Evolutionary conservation across 177 flowering plant species (phyloP).

Genomic region (Vitis hybrid): DNA sequence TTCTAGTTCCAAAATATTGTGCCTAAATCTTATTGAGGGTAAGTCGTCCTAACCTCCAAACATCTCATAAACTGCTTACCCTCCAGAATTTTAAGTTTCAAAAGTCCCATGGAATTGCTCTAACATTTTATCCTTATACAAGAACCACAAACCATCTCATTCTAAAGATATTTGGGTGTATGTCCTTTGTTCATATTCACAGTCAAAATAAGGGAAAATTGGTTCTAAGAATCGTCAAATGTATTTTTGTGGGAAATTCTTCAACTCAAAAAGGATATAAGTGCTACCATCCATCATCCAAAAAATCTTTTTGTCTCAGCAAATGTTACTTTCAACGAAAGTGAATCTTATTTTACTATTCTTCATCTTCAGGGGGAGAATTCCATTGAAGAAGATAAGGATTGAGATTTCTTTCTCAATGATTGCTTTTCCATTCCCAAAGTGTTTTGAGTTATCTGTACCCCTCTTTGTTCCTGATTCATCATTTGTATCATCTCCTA

Average conservation of each 20-base stretch:
- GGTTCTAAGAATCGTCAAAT: neutral
- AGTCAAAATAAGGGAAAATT: neutral
- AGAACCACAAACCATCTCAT: neutral
- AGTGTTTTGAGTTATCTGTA: no score
- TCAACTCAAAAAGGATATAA: conserved; percentile 8
- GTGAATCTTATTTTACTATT: neutral
- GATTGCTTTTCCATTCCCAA: no score
- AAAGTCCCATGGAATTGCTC: conserved; percentile 2
- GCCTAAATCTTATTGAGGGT: no score
- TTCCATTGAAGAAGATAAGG: no score
- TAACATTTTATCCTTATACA: neutral
- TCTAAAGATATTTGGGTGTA: conserved; percentile 5
- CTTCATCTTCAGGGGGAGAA: neutral
- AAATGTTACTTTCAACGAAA: no score
- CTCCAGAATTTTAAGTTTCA: neutral
- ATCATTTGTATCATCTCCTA: no score
- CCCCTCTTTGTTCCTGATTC: no score
- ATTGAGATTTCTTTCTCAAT: no score
- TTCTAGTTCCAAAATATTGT: no score
- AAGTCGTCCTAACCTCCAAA: no score
- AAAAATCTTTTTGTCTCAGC: conserved; percentile 3
- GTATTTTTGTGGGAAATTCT: conserved; percentile 3
- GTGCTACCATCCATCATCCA: conserved; percentile 1
- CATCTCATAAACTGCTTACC: conserved; percentile 10
- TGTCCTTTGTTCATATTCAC: conserved; percentile 3